Conservation (phyloP, 2,329 filamentous ascomycete genomes). For the Colletotrichum lupini region DNA sequence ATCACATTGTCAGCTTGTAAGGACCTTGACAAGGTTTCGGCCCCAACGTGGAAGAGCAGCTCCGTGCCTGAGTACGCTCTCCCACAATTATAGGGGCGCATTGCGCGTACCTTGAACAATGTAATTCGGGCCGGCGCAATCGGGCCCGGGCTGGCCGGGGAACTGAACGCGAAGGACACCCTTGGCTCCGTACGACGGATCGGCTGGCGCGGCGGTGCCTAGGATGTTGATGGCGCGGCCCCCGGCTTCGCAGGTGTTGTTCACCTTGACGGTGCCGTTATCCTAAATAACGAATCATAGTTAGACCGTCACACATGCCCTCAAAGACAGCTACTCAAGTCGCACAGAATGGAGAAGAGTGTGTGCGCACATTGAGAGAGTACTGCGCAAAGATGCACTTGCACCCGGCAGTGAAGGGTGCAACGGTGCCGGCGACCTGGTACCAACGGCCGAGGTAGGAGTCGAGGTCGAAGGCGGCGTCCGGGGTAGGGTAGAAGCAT, state of each 20-base stretch:
- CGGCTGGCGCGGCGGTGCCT: conserved; percentile 42
- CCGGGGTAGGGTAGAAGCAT: conserved; percentile 45
- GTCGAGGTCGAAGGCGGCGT: conserved; percentile 42
- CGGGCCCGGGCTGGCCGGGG: conserved; percentile 42
- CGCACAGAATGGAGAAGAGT: too few relatives aligned
- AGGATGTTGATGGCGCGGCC: conserved; percentile 43
- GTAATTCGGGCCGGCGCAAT: conserved; percentile 47
- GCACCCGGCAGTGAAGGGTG: conserved; percentile 45
- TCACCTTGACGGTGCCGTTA: conserved; percentile 45
- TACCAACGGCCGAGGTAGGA: conserved; percentile 48
- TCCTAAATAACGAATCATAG: conserved; percentile 28
- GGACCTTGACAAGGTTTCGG: too few relatives aligned
- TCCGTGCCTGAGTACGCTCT: background rate
- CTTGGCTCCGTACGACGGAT: conserved; percentile 42
- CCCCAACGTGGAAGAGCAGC: too few relatives aligned
- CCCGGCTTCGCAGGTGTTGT: conserved; percentile 46
- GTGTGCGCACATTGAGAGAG: conserved; percentile 42
- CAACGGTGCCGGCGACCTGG: conserved; percentile 46
- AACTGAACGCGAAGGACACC: conserved; percentile 46
- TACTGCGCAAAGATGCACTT: conserved; percentile 47
- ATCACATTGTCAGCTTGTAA: background rate
- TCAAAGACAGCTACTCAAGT: too few relatives aligned
- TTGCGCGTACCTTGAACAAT: conserved; percentile 43
- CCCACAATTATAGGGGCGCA: too few relatives aligned
- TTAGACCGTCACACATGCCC: too few relatives aligned